Conservation (phyloP, 768 basidiomycete species). For the Gyrodon lividus region DNA sequence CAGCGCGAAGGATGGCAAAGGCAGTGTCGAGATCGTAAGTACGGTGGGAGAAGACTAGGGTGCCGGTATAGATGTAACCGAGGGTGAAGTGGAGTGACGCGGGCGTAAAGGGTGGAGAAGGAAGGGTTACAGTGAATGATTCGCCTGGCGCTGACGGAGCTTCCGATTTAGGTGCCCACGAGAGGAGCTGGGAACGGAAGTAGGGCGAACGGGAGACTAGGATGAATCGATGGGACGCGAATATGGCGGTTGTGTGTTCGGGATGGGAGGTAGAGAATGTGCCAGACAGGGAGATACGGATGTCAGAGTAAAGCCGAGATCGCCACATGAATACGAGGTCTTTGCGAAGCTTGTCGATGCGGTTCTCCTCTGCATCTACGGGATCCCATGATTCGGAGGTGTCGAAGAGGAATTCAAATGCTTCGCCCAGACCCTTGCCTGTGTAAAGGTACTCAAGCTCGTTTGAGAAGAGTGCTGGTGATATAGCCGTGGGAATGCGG, state of each 20-base stretch:
- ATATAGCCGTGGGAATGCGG: slow-evolving; percentile 65
- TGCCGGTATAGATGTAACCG: slow-evolving; percentile 94
- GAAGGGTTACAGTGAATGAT: slow-evolving; percentile 64
- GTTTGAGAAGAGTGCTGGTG: slow-evolving; percentile 80
- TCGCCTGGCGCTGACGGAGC: slow-evolving; percentile 35
- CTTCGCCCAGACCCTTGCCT: slow-evolving; percentile 83
- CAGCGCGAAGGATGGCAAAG: slow-evolving; percentile 83
- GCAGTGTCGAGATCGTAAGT: slow-evolving; percentile 92
- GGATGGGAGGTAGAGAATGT: slow-evolving; percentile 62
- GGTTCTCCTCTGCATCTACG: slow-evolving; percentile 49
- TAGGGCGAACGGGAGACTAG: slow-evolving; percentile 87
- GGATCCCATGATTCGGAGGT: slow-evolving; percentile 41
- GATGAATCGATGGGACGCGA: slow-evolving; percentile 91
- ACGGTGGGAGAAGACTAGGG: slow-evolving; percentile 88
- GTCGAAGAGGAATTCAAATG: slow-evolving; percentile 87
- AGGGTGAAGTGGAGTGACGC: slow-evolving; percentile 92
- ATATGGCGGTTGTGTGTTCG: slow-evolving; percentile 75
- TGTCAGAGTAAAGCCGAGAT: slow-evolving; percentile 89
- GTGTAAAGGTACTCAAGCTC: slow-evolving; percentile 96
- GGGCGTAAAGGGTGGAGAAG: slow-evolving; percentile 92
- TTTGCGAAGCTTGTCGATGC: slow-evolving; percentile 84
- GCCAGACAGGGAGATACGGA: slow-evolving; percentile 76
- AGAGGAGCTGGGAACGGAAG: slow-evolving; percentile 77
- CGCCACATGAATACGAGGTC: slow-evolving; percentile 98
- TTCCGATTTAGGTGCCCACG: slow-evolving; percentile 48